Conservation (phyloP, 2,329 filamentous ascomycete species). For the Taxawa tesnikishii region DNA sequence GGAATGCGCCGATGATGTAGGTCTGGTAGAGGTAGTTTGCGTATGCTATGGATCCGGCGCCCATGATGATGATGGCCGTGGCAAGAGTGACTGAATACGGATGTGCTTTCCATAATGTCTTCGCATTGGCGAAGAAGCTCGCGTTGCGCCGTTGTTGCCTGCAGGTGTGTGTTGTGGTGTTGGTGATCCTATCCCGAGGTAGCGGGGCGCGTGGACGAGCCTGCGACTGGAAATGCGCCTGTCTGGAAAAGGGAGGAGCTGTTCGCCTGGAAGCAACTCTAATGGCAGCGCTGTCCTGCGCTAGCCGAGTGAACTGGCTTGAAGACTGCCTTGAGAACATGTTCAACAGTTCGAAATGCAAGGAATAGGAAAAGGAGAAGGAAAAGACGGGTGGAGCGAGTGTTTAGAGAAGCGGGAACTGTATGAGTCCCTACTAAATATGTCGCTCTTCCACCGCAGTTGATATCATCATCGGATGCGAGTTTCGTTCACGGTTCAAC, state of each 20-base stretch:
- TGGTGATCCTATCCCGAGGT: slow-evolving; percentile 12
- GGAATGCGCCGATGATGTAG: slow-evolving; percentile 35
- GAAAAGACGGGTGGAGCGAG: no score
- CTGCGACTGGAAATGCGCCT: slow-evolving; percentile 4
- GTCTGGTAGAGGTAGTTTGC: slow-evolving; percentile 34
- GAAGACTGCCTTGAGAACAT: slow-evolving; percentile 8
- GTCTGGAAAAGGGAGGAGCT: slow-evolving; percentile 1
- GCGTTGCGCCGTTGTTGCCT: slow-evolving; percentile 1
- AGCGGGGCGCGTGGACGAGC: slow-evolving; percentile 4
- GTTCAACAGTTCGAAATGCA: no score
- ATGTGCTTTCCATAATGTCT: slow-evolving; percentile 22
- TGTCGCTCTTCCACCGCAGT: no score
- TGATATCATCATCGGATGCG: no score
- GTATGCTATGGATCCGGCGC: slow-evolving; percentile 27
- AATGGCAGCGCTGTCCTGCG: no score
- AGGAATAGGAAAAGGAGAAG: no score
- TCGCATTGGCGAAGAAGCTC: slow-evolving; percentile 14
- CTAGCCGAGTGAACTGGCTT: no score
- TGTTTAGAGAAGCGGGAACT: no score
- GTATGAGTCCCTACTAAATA: no score
- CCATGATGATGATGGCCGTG: slow-evolving; percentile 20
- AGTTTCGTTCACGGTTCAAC: no score
- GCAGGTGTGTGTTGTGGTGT: slow-evolving; percentile 13
- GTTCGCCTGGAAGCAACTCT: no score
- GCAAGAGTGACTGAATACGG: slow-evolving; percentile 26